phyloP scores from a whole-genome alignment of 768 basidiomycete species.

The Symmetrospora coprosmae region DNA sequence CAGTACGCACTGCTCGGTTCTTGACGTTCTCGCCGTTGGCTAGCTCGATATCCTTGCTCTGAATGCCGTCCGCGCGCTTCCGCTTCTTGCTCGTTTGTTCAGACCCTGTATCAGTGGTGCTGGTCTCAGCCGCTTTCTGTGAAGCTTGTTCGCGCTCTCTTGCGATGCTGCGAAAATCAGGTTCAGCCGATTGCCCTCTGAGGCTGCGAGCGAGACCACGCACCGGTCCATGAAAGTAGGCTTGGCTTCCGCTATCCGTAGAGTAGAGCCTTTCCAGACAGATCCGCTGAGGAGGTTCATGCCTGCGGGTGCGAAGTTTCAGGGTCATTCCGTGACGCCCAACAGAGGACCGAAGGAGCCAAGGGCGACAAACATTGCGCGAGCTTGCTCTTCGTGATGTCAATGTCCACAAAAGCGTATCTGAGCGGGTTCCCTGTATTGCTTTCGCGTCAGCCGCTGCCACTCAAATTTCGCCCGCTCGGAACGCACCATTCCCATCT shows the following conservation, averaged over 20 bases:
- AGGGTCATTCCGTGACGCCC: background rate
- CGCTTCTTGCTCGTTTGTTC: slow-evolving; percentile 19
- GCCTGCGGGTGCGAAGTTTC: background rate
- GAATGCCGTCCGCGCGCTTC: slow-evolving; percentile 38
- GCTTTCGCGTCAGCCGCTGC: background rate
- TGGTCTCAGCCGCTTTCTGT: slow-evolving; percentile 33
- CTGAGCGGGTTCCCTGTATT: slow-evolving; percentile 1
- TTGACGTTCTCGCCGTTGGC: slow-evolving; percentile 49
- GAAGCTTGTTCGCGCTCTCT: background rate
- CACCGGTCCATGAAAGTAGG: slow-evolving; percentile 57
- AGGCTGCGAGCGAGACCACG: slow-evolving; percentile 14
- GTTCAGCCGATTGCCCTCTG: background rate
- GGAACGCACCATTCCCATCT: slow-evolving; percentile 13
- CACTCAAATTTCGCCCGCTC: background rate
- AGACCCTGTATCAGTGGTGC: slow-evolving; percentile 28
- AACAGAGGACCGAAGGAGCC: background rate
- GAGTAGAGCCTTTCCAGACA: slow-evolving; percentile 74
- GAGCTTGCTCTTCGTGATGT: slow-evolving; percentile 18
- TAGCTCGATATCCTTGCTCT: slow-evolving; percentile 53
- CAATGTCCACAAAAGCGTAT: slow-evolving; percentile 17
- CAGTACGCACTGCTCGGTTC: slow-evolving; percentile 35
- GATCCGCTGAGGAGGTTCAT: slow-evolving; percentile 58
- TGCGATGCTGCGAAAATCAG: background rate
- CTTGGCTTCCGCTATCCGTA: slow-evolving; percentile 70
- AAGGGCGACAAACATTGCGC: background rate